These are phyloP conservation scores for Aspergillus ustus DNA, from an alignment of 2,329 filamentous ascomycete species.

Conservation along the genomic window DNA sequence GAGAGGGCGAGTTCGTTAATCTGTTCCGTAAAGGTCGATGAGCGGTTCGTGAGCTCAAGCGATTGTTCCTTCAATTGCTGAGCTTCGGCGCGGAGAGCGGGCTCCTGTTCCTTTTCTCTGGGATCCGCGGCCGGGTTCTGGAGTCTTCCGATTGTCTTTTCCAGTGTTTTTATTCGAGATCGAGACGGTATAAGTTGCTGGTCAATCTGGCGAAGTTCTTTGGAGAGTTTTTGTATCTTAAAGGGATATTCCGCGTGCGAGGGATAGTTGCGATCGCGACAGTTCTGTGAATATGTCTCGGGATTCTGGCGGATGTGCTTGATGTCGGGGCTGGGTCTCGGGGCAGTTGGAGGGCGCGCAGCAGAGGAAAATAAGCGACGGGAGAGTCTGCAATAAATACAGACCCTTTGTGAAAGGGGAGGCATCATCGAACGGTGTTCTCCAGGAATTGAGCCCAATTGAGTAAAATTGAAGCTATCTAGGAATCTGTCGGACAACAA, in stretches of 20 bases:
- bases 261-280: conserved; percentile 80
- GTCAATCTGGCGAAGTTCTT: conserved; percentile 45
- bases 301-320: conserved; percentile 89
- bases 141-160: conserved; percentile 46
- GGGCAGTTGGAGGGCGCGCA: conserved; percentile 67
- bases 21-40: conserved; percentile 53
- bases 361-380: conserved; percentile 18
- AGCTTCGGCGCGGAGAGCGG: conserved; percentile 42
- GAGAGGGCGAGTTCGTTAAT: conserved; percentile 76
- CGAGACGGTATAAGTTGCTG: conserved; percentile 46
- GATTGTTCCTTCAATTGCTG: conserved; percentile 44
- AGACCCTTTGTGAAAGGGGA: conserved; percentile 29
- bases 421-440: background rate
- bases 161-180: conserved; percentile 49
- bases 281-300: conserved; percentile 80
- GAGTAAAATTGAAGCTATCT: conserved; percentile 10
- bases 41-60: conserved; percentile 36
- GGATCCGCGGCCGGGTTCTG: conserved; percentile 27
- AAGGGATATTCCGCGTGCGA: conserved; percentile 57
- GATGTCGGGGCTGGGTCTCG: conserved; percentile 79
- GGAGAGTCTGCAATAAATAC: conserved; percentile 38
- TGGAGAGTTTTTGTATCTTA: conserved; percentile 53
- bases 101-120: conserved; percentile 20
- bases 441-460: background rate
- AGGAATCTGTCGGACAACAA: background rate